Conservation (phyloP, 1,284 basidiomycete species). For the Dichomitus squalens region DNA sequence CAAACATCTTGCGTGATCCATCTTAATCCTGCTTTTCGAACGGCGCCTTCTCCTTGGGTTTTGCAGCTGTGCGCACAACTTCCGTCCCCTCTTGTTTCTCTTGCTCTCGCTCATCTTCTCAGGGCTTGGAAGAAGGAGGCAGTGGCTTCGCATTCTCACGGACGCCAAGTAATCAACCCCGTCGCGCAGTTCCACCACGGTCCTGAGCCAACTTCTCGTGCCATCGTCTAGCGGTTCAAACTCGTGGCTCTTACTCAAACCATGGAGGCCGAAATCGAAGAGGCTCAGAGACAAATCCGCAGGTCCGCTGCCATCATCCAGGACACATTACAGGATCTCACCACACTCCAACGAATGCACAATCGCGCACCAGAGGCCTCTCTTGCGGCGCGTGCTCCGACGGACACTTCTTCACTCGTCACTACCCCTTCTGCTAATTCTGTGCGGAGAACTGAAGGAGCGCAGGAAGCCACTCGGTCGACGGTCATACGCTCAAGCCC, state of each 20-base stretch:
- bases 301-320: slow-evolving; percentile 19
- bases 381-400: background rate
- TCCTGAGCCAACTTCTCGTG: background rate
- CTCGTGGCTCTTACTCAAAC: background rate
- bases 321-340: slow-evolving; percentile 20
- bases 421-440: background rate
- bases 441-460: background rate
- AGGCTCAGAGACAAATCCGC: slow-evolving; percentile 19
- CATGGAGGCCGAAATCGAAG: slow-evolving; percentile 21
- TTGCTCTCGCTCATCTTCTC: no score
- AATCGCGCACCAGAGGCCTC: slow-evolving; percentile 12
- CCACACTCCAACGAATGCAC: slow-evolving; percentile 9
- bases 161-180: no score
- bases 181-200: no score
- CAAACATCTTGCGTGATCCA: background rate
- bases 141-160: no score
- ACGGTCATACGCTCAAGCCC: background rate
- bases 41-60: background rate
- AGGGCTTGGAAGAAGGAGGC: no score
- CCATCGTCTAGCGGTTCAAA: background rate
- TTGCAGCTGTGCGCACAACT: no score
- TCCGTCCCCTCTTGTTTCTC: no score
- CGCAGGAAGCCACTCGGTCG: background rate
- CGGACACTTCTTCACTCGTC: background rate
- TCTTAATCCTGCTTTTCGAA: background rate